Base-by-base conservation (phyloP, 345 rosid species). In the Rhodomyrtus tomentosa region DNA sequence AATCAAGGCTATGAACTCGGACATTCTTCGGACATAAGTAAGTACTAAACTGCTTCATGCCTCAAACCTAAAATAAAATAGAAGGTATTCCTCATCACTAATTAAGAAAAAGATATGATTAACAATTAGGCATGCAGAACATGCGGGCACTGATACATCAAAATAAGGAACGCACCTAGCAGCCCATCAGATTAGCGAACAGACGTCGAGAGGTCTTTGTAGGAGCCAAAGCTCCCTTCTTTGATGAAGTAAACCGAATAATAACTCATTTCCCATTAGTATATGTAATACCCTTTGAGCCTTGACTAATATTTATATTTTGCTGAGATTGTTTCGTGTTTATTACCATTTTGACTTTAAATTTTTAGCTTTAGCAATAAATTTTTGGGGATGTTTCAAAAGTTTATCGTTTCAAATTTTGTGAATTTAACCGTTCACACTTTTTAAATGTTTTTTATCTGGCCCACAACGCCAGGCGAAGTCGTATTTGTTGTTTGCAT, bases 401-500 rank as follows among this genome's bases (percentile, higher is more conserved):
- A 68, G 12, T 18, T 8, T 68, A 4, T 32, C 7, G 2, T 62
- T 62, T 32, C 6, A 3, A 1, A 7, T 36, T 32, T 68, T 36
- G 24, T 9, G 2, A 36, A 68, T 36, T 68, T 18, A 68, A 45
- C 5, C 12, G 6, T 11, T 4, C 1, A 0, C 24, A 4, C 13
- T 8, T 55, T 22, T 49, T 49, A 9, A 54, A n/a, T n/a, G n/a
- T 22, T 22, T 55, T 24, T 8, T 22, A 24, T 55, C 24, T 55
- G 5, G 24, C 12, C 12, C 11, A 4, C 10, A 9, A 3, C n/a
- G 12, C 27, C 12, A 4, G 1, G 0, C 0, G 5, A 0, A 68
- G 32, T 68, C 18, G 8, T 18, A 68, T 36, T 2, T 18, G 3
- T 32, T 68, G 2, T 32, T 32, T 1, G 0, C 8, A 3, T 1